Percentiles rank a stretch among this genome's conserved stretches.
Conservation (phyloP, 75 land plant species). For the Cunninghamia lanceolata region DNA sequence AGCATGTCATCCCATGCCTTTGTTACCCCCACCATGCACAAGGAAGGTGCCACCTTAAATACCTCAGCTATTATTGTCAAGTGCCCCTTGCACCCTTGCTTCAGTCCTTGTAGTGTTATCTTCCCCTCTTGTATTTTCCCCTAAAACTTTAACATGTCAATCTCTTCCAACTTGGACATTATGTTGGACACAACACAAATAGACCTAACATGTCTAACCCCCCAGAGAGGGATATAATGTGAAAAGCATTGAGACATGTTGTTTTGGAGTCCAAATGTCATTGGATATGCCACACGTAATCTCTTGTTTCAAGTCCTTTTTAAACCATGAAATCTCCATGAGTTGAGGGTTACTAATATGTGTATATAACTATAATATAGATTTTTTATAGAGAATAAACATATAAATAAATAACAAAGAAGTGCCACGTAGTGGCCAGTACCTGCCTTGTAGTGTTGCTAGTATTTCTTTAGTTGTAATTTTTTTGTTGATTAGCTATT, state of each 20-base stretch:
- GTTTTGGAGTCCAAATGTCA: conserved; percentile 10
- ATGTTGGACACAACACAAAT: conserved; percentile 40
- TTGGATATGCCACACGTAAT: background rate
- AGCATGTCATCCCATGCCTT: conserved; percentile 26
- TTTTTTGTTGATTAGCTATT: too few species aligned
- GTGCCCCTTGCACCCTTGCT: conserved; percentile 37
- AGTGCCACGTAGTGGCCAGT: too few species aligned
- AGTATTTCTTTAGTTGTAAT: too few species aligned
- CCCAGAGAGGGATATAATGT: conserved; percentile 40
- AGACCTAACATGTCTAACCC: conserved; percentile 44
- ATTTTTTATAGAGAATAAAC: too few species aligned
- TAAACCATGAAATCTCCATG: conserved; percentile 35
- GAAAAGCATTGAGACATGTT: conserved; percentile 36
- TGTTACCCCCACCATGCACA: conserved; percentile 20
- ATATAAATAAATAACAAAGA: too few species aligned
- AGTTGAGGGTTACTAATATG: conserved; percentile 32
- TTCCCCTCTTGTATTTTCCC: conserved; percentile 25
- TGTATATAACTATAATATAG: too few species aligned
- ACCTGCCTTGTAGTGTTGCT: too few species aligned
- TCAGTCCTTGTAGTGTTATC: conserved; percentile 24
- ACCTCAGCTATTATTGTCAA: conserved; percentile 33
- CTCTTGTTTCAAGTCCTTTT: conserved; percentile 8
- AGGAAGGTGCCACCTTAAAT: conserved; percentile 25
- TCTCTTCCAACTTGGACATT: conserved; percentile 36
- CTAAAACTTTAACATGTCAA: conserved; percentile 18